Evolutionary conservation across 2,329 filamentous ascomycete species (phyloP), one percentile per base, ranked within the genome.

Genomic region (Geosmithia putterillii): DNA sequence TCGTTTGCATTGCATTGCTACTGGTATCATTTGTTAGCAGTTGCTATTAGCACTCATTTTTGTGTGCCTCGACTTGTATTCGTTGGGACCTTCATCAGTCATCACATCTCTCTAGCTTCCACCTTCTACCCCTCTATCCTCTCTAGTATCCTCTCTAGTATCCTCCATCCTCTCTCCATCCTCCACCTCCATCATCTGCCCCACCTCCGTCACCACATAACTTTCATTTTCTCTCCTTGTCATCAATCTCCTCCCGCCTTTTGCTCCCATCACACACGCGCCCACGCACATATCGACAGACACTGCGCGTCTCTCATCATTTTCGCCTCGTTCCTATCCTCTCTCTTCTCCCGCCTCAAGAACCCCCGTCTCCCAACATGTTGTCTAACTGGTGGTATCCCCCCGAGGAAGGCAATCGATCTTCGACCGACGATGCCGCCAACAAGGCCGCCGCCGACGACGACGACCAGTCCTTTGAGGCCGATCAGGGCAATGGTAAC

Each of bases 401-500:
- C 51, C 55, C 46, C 38, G 45, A 44, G 14, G 44, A 47, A 69
- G 69, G 67, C 56, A 65, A 61, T 52, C 62, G 63, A 50, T 76
- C 74, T 39, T 82, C 80, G 4, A 63, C 62, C 50, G 79, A 84
- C 45, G 79, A 79, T 20, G 60, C 52, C 48, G 10, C 6, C 28
- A 6, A 32, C 28, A 69, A 65, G 10, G 62, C 63, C 46, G 65
- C 69, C 34, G 53, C 49, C 44, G 65, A 68, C 47, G 81, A 87
- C 54, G 86, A 94, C 55, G 88, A 87, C 57, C 81, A 79, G 45
- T 75, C 90, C 48, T 81, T 95, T 56, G 88, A 94, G 66, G 77
- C 86, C 47, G 89, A 95, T 44, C 88, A 96, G 73, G 88, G 89
- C 66, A 95, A 90, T 74, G 84, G 87, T 94, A 66, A 61, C 81